These are phyloP conservation scores for Crithidia thermophila DNA, from an alignment of 208 protist species.

Conservation along the genomic window DNA sequence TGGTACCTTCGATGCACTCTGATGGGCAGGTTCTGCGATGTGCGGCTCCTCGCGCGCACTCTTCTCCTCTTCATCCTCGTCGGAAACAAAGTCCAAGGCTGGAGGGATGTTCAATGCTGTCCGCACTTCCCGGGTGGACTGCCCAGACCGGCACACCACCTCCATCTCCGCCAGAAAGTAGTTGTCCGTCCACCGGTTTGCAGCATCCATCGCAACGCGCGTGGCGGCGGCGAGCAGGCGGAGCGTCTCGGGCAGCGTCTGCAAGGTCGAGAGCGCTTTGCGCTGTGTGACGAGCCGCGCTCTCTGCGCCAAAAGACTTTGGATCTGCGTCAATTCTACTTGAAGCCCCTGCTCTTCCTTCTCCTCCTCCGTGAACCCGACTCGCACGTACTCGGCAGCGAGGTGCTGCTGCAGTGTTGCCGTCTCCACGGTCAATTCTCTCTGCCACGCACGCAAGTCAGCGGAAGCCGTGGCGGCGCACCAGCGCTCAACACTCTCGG, in stretches of 20 bases:
- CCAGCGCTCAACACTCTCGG: not conserved
- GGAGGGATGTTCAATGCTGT: conserved; percentile 43
- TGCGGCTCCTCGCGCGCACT: not conserved
- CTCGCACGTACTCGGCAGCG: not conserved
- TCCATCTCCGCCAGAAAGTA: conserved; percentile 66
- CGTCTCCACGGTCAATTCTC: not conserved
- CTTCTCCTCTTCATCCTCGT: not conserved
- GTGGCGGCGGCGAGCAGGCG: conserved; percentile 32
- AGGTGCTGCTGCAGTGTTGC: not conserved
- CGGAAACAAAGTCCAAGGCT: conserved; percentile 56
- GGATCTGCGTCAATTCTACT: not conserved
- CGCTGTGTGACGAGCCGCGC: conserved; percentile 15
- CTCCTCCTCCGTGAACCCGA: conserved; percentile 5
- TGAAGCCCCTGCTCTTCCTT: not conserved
- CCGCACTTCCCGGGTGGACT: conserved; percentile 44
- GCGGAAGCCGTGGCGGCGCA: not conserved
- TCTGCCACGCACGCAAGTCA: conserved; percentile 10
- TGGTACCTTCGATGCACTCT: too few relatives aligned
- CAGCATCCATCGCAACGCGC: conserved; percentile 43
- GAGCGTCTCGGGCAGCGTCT: conserved; percentile 24
- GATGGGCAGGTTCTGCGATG: too few relatives aligned
- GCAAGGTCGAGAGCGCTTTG: not conserved
- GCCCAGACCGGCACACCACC: conserved; percentile 38
- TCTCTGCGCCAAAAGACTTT: conserved; percentile 3
- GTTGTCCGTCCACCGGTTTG: conserved; percentile 89